These are phyloP conservation scores for Trichoderma orchidacearum DNA, from an alignment of 495 filamentous ascomycete species.

Conservation along the genomic window DNA sequence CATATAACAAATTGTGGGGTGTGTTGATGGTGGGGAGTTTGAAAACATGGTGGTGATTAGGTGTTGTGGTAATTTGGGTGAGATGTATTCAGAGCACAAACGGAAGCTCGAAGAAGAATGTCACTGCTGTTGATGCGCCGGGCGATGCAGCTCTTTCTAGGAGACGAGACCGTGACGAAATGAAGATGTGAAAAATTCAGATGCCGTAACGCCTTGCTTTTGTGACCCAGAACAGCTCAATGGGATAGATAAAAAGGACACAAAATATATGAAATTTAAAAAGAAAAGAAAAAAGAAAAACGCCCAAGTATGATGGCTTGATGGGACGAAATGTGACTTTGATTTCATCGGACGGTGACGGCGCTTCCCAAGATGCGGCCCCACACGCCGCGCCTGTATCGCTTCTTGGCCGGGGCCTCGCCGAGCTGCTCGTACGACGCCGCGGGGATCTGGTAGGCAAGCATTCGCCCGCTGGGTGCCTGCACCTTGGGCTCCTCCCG, in stretches of 20 bases:
- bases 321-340: background rate
- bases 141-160: background rate
- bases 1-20: background rate
- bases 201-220: background rate
- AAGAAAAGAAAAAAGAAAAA: background rate
- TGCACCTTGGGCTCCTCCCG: constrained; percentile 4
- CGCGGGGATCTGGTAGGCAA: constrained; percentile 33
- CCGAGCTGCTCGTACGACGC: constrained; percentile 25
- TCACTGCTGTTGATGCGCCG: background rate
- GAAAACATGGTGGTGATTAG: background rate
- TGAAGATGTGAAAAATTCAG: background rate
- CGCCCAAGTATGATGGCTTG: background rate
- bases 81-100: no score
- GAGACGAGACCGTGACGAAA: background rate
- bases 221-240: no score
- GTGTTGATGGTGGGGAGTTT: background rate
- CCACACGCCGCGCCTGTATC: constrained; percentile 21
- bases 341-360: background rate
- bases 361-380: constrained; percentile 23
- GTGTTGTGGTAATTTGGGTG: background rate
- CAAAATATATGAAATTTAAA: background rate
- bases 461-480: constrained; percentile 11
- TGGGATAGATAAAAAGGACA: background rate
- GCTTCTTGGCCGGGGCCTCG: constrained; percentile 20
- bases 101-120: background rate